phyloP scores from a whole-genome alignment of 768 basidiomycete genomes.

The Serendipita sp. region DNA sequence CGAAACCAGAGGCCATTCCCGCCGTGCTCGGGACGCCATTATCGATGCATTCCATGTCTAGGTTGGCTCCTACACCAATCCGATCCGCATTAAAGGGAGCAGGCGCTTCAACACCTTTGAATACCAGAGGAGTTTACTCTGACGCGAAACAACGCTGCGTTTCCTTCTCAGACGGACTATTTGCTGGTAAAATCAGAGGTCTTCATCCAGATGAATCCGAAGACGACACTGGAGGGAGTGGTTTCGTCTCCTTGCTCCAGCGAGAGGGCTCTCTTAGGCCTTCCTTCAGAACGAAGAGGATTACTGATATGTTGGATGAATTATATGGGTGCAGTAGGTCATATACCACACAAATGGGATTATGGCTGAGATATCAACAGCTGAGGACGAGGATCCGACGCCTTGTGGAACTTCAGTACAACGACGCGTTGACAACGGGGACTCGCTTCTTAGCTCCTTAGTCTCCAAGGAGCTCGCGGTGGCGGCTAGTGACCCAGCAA shows the following conservation, averaged over 20 bases:
- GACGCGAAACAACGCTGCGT: constrained; percentile 54
- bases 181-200: constrained; percentile 74
- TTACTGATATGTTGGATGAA: constrained; percentile 63
- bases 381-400: constrained; percentile 21
- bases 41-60: constrained; percentile 7
- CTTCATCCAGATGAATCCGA: constrained; percentile 28
- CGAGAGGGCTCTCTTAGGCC: constrained; percentile 20
- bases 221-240: constrained; percentile 14
- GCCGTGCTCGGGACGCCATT: background rate
- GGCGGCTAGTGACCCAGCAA: background rate
- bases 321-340: constrained; percentile 42
- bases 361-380: constrained; percentile 20
- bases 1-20: background rate
- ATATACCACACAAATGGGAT: background rate
- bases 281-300: constrained; percentile 63
- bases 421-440: background rate
- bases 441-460: background rate
- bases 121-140: constrained; percentile 17
- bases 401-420: background rate
- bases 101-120: constrained; percentile 35
- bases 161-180: constrained; percentile 91
- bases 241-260: constrained; percentile 15
- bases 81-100: constrained; percentile 28
- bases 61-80: constrained; percentile 18
- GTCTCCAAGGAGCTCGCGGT: background rate